Evolutionary conservation across 768 basidiomycete genomes (phyloP), one percentile per base, ranked within the genome.

Genomic region (Lyophyllum atratum): DNA sequence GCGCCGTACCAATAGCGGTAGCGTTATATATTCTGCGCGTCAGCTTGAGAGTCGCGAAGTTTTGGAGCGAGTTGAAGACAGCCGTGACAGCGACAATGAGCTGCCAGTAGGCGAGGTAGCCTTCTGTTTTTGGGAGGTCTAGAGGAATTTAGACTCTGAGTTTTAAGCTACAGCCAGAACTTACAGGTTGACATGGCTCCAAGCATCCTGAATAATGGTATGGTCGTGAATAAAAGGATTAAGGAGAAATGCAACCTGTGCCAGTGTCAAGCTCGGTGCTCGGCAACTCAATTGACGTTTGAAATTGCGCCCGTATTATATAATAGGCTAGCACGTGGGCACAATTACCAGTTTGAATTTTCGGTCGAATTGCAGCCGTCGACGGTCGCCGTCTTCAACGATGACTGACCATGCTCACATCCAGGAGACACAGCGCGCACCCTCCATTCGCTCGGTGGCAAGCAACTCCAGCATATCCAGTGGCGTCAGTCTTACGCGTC

Each of bases 31-130:
- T 77, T 66, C 80, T 81, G 54, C 86, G 85, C 37, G 92, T 95
- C 62, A 95, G 73, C 59, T 83, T 87, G 49, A 91, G 79, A 0
- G 91, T 93, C 31, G 80, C 61, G 65, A 92, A 89, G 72, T 91
- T 95, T 71, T 97, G 93, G 2, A 85, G 65, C 2, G 87, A 85
- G 77, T 98, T 98, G 79, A 96, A 92, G 25, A 93, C 55, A 15
- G 93, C 92, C 49, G 87, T 81, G 21, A 79, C 75, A 34, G 93
- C 84, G 34, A 95, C 85, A 58, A 95, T 64, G 51, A 97, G 82
- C 72, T 94, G 90, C 94, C 95, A 98, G 70, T 85, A 81, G 1
- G 93, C 93, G 9, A 99, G 82, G 67, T 82, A 79, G 26, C 95
- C 95, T 8, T 76, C 74, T 14, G 77, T 74, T 47, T 84, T 74